Conservation (phyloP, 345 rosid species). For the Populus ilicifolia region DNA sequence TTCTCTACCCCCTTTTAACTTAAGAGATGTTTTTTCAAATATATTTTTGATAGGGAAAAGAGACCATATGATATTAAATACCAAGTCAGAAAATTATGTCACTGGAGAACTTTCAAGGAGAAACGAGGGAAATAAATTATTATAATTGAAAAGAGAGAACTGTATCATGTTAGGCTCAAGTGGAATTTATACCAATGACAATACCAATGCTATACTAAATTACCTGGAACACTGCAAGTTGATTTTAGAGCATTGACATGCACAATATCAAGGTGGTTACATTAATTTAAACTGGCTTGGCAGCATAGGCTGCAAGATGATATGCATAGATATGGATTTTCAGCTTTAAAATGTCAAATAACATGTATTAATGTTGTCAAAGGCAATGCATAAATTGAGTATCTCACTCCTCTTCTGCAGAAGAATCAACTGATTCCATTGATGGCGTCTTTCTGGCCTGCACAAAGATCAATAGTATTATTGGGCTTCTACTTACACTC, state of each 20-base stretch:
- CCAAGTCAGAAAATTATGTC: neutral
- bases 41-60: neutral
- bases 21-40: neutral
- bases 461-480: constrained; percentile 14
- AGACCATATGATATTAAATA: neutral
- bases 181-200: neutral
- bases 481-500: constrained; percentile 2
- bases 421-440: constrained; percentile 86
- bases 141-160: neutral
- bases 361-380: constrained; percentile 1
- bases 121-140: neutral
- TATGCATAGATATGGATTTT: neutral
- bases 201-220: neutral
- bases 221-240: neutral
- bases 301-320: neutral
- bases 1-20: neutral
- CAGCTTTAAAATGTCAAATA: neutral
- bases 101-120: neutral
- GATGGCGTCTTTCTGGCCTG: constrained; percentile 88
- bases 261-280: neutral
- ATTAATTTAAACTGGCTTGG: neutral
- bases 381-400: constrained; percentile 13
- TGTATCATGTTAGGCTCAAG: neutral
- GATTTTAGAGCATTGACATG: neutral
- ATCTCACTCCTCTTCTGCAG: constrained; percentile 98